Percentiles rank a stretch among this genome's conserved stretches.
These are phyloP conservation scores for Coniosporium apollinis DNA, from an alignment of 495 filamentous ascomycete genomes.

Conservation along the genomic window DNA sequence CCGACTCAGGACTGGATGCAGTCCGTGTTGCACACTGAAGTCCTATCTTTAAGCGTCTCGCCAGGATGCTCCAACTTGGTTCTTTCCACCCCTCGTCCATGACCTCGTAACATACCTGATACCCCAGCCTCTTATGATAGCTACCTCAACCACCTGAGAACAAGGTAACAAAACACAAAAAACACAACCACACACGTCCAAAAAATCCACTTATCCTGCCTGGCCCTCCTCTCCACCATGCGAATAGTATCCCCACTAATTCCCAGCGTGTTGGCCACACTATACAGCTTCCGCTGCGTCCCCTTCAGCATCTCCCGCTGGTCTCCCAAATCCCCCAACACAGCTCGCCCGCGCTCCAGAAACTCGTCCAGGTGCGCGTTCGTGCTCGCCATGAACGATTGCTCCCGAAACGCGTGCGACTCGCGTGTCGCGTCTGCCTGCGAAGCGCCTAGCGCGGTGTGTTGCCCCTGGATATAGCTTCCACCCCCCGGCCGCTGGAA, in stretches of 20 bases:
- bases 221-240: constrained; percentile 81
- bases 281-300: constrained; percentile 80
- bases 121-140: too few species aligned
- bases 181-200: constrained; percentile 78
- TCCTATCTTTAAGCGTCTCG: too few species aligned
- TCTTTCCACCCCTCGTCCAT: too few species aligned
- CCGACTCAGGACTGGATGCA: too few species aligned
- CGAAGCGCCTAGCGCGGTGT: constrained; percentile 30
- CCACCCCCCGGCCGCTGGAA: constrained; percentile 19
- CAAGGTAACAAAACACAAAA: constrained; percentile 78
- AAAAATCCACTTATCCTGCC: constrained; percentile 97
- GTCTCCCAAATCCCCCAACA: constrained; percentile 72
- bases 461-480: constrained; percentile 3
- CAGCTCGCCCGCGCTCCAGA: constrained; percentile 74
- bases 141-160: constrained; percentile 71
- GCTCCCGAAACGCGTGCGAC: constrained; percentile 73
- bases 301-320: constrained; percentile 90
- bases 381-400: constrained; percentile 66
- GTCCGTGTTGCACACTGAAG: too few species aligned
- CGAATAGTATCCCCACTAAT: constrained; percentile 91
- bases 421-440: constrained; percentile 51
- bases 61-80: too few species aligned
- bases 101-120: too few species aligned
- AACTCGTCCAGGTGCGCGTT: constrained; percentile 81
- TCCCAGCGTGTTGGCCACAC: constrained; percentile 83